Conservation (phyloP, 2,329 filamentous ascomycete genomes). For the Ophiobolus disseminans region DNA sequence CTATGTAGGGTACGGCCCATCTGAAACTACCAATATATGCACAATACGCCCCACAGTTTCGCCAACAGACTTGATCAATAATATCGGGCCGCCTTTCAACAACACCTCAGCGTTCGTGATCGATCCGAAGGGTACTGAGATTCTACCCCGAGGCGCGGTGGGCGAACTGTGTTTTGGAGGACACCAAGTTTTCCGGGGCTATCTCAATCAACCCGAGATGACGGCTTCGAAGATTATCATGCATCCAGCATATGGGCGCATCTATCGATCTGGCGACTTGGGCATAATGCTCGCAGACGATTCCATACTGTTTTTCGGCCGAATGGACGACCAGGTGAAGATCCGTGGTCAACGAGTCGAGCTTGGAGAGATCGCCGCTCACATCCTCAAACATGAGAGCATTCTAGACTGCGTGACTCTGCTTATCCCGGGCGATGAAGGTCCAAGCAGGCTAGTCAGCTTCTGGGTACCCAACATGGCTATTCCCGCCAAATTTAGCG, state of each 20-base stretch:
- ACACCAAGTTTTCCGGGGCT: constrained; percentile 77
- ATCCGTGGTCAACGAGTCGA: constrained; percentile 82
- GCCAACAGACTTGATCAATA: constrained; percentile 67
- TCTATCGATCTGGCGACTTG: constrained; percentile 85
- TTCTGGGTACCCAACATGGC: constrained; percentile 68
- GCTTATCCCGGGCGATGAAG: constrained; percentile 56
- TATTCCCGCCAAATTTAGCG: constrained; percentile 37
- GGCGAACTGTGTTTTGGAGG: constrained; percentile 90
- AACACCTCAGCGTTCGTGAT: constrained; percentile 80
- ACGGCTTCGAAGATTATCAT: constrained; percentile 72
- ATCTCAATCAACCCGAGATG: constrained; percentile 69
- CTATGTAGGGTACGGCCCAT: constrained; percentile 71
- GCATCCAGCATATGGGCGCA: constrained; percentile 71
- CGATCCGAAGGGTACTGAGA: constrained; percentile 37
- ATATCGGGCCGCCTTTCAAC: constrained; percentile 75
- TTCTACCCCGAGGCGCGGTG: constrained; percentile 72
- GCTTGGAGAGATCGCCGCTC: constrained; percentile 74
- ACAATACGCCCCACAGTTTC: constrained; percentile 71
- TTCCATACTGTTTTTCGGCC: constrained; percentile 74
- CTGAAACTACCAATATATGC: constrained; percentile 88
- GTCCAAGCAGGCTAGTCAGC: constrained; percentile 64
- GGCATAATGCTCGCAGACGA: constrained; percentile 81
- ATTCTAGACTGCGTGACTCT: constrained; percentile 71
- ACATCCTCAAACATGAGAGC: constrained; percentile 60
- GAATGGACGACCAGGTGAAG: constrained; percentile 82